phyloP scores from a whole-genome alignment of 805 yeast genomes.

The Yamadazyma philogaea region DNA sequence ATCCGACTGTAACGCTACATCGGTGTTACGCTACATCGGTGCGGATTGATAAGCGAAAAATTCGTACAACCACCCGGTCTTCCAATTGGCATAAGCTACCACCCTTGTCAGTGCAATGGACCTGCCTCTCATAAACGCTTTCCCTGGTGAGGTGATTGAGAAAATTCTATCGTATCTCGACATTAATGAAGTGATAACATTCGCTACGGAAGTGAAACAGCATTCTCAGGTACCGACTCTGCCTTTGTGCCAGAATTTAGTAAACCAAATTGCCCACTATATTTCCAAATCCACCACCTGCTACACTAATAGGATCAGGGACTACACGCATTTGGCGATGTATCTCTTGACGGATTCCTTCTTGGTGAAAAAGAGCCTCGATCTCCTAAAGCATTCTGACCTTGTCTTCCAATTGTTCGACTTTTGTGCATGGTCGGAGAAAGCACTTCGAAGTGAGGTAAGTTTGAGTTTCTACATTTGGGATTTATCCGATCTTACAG shows the following conservation, averaged over 20 bases:
- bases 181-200: constrained; percentile 3
- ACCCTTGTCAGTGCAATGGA: not conserved
- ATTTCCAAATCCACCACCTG: constrained; percentile 3
- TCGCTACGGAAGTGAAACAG: not conserved
- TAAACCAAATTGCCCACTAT: not conserved
- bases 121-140: not conserved
- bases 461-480: constrained; percentile 18
- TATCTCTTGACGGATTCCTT: constrained; percentile 17
- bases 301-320: constrained; percentile 15
- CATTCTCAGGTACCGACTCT: not conserved
- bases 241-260: not conserved
- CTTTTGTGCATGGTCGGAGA: constrained; percentile 5
- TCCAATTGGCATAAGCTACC: too few relatives aligned
- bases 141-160: constrained; percentile 12
- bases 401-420: constrained; percentile 5
- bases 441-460: constrained; percentile 5
- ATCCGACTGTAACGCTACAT: not conserved
- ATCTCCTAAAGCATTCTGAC: constrained; percentile 7
- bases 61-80: too few relatives aligned
- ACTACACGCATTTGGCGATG: constrained; percentile 16
- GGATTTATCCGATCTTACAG: constrained; percentile 15
- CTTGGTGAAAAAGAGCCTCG: constrained; percentile 10
- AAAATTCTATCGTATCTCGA: constrained; percentile 8
- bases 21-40: not conserved
- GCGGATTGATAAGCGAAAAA: not conserved